Base-by-base conservation (phyloP, 169 alveolate genomes). In the Plasmodium relictum region DNA sequence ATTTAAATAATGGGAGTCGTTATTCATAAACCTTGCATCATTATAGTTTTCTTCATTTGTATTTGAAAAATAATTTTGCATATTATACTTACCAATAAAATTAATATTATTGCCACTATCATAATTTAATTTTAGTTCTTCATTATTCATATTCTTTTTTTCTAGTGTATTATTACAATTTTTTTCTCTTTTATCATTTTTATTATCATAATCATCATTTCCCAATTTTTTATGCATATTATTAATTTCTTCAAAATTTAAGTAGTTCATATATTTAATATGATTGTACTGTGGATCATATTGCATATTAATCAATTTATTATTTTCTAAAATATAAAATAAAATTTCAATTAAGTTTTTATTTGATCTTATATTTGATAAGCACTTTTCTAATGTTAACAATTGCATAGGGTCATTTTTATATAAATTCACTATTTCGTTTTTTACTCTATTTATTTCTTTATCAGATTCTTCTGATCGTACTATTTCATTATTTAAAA, bases 261-360 rank as follows among this genome's bases (percentile, higher is more conserved):
- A 83, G 18, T 10, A 58, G 22, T 70, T 39, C 12, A 71, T 7
- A 42, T n/a, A 1, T 0, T 22, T 39, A 16, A 44, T 45, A 4
- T 83, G 63, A 48, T 61, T 39, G 26, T 18, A 69, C 48, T 42
- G 45, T 2, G 37, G 39, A 14, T 39, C 26, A 37, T 39, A 83
- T 20, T 44, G 41, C 39, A 22, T 52, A 69, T 69, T 69, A 4
- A 41, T 22, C n/a, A 58, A 12, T 63, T 31, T 83, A 69, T 61
- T 59, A 68, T 73, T 58, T 58, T 61, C 62, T 68, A 83, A 59
- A 12, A 69, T 54, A 26, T 44, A 70, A 69, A 83, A 83, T 31
- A 83, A 24, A 56, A 83, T 56, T 24, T 83, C 91, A 14, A 83
- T 83, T 45, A 83, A 18, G 1, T 68, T 83, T 20, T 20, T 83